Conservation (phyloP, 768 basidiomycete species). For the button mushroom (Agaricus bisporus) region DNA sequence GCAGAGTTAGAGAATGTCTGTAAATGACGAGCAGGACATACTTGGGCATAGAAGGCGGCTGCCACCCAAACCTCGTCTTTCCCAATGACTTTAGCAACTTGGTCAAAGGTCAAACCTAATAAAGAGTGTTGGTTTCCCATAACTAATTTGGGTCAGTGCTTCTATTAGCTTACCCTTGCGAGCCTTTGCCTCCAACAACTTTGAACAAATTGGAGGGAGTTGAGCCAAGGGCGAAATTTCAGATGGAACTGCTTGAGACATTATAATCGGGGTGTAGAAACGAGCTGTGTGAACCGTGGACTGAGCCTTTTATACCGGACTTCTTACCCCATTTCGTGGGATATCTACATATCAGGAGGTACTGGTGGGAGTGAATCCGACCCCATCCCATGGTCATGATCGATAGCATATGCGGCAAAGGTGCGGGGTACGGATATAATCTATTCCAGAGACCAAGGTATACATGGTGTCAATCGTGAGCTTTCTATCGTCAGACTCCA, state of each 20-base stretch:
- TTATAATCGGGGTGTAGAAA: background rate
- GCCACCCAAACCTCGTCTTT: conserved; percentile 82
- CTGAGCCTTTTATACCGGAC: background rate
- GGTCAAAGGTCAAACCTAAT: conserved; percentile 62
- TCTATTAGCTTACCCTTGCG: conserved; percentile 41
- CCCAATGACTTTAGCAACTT: conserved; percentile 57
- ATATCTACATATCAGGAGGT: background rate
- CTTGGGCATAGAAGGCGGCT: conserved; percentile 78
- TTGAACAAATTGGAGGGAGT: conserved; percentile 43
- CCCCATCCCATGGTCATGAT: background rate
- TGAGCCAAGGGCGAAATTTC: conserved; percentile 39
- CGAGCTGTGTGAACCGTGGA: background rate
- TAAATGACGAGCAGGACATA: conserved; percentile 21
- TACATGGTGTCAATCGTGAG: conserved; percentile 5
- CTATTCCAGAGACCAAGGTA: conserved; percentile 7
- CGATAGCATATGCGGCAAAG: too few relatives aligned
- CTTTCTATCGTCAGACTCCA: conserved; percentile 1
- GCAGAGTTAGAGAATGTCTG: background rate
- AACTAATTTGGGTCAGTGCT: background rate
- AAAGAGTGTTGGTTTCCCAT: background rate
- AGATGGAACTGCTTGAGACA: conserved; percentile 25
- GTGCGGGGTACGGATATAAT: background rate
- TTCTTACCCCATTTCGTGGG: background rate
- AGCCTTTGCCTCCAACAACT: conserved; percentile 62
- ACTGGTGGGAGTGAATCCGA: background rate